Percentiles rank a stretch among this genome's conserved stretches.
phyloP scores from a whole-genome alignment of 495 filamentous ascomycete species.

The Aspergillus steynii region DNA sequence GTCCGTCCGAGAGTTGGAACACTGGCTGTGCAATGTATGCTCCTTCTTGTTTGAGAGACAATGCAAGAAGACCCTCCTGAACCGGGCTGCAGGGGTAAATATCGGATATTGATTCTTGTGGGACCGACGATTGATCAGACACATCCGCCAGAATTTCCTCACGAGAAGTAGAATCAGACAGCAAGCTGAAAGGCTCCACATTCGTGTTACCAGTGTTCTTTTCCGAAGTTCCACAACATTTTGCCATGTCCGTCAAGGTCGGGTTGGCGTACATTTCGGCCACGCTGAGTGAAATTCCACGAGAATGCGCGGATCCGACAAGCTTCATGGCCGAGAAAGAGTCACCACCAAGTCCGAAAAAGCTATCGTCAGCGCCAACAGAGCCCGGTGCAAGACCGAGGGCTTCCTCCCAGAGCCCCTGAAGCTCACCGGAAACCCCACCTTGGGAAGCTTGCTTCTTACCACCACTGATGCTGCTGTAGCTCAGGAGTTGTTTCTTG shows the following conservation, averaged over 20 bases:
- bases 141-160: slow-evolving; percentile 46
- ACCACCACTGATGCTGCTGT: slow-evolving; percentile 35
- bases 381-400: slow-evolving; percentile 38
- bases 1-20: slow-evolving; percentile 41
- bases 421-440: slow-evolving; percentile 34
- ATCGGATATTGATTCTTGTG: slow-evolving; percentile 46
- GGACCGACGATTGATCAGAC: slow-evolving; percentile 42
- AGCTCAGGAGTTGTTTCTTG: slow-evolving; percentile 42
- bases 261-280: slow-evolving; percentile 51
- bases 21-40: slow-evolving; percentile 54
- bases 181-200: slow-evolving; percentile 47
- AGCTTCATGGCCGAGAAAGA: slow-evolving; percentile 59
- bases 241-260: slow-evolving; percentile 48
- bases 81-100: slow-evolving; percentile 70
- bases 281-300: slow-evolving; percentile 48
- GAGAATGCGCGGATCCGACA: slow-evolving; percentile 45
- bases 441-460: slow-evolving; percentile 26
- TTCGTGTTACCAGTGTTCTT: slow-evolving; percentile 9
- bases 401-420: slow-evolving; percentile 38
- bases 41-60: slow-evolving; percentile 55
- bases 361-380: slow-evolving; percentile 47
- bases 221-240: slow-evolving; percentile 23
- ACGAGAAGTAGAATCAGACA: slow-evolving; percentile 29
- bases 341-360: slow-evolving; percentile 57
- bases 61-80: slow-evolving; percentile 67